Base-by-base conservation (phyloP, 108 stramenopile genomes). In the Fragilariopsis cylindrus region DNA sequence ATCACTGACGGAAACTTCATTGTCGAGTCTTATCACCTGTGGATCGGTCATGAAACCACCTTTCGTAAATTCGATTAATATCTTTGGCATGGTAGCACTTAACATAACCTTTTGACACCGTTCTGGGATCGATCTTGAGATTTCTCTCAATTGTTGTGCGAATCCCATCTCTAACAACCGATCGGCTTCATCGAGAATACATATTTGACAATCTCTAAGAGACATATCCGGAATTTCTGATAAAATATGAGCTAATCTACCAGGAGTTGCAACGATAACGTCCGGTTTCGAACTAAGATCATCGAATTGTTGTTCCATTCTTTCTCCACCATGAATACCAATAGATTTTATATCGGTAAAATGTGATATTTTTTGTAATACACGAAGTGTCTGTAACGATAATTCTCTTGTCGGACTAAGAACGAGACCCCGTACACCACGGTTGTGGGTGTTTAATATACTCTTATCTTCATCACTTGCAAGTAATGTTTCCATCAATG, bases 101-200 rank as follows among this genome's bases (percentile, higher is more conserved):
- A 99, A 94, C 49, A 99, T 76, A 44, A 98, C 79, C 70, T 98
- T 98, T 82, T 99, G 98, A 16, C 96, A 82, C 48, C 84, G 78
- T 67, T 90, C 86, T 13, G 92, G 88, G 78, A 96, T 80, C 8
- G 89, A 74, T 30, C 64, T 69, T 4, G 82, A 80, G 81, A 93
- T 92, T 78, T 90, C 81, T 7, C 91, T 81, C 49, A 98, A 80
- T 78, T 99, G 99, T 75, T 83, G 72, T 0, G 94, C 93, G 74
- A 99, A 98, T 43, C 95, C 99, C 99, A 99, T 98, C 85, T 99
- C 99, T 77, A 99, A 92, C 43, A 99, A 80, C 53, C 99, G 86
- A 87, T 99, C 99, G 4, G 98, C 99, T 77, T 99, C 99, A 76
- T 99, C 99, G 79, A 99, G 91, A 6, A 99, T 90, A 12, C 91